Percentiles rank a stretch among this genome's conserved stretches.
These are phyloP conservation scores for Coemansia sp. DNA, from an alignment of 192 early-diverging fungal species.

Conservation along the genomic window DNA sequence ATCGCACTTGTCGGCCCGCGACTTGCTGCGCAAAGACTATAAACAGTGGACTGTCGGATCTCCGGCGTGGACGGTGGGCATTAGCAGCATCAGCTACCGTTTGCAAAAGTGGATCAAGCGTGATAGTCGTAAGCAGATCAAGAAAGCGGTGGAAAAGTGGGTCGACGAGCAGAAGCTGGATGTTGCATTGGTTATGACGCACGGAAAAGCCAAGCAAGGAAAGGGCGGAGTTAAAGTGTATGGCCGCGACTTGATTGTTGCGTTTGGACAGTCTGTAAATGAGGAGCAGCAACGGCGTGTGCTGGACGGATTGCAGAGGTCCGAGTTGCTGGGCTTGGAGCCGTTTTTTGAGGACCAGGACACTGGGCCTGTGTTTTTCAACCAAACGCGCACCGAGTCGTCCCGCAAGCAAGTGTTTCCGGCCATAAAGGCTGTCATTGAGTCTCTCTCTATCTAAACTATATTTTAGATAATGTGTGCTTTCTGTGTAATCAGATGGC, in stretches of 20 bases:
- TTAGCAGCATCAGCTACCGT: conserved; percentile 45
- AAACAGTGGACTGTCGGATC: conserved; percentile 47
- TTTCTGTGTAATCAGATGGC: too few species aligned
- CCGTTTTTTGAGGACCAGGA: background rate
- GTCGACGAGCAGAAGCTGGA: conserved; percentile 25
- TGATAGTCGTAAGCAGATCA: conserved; percentile 22
- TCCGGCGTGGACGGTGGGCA: conserved; percentile 28
- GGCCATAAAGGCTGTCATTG: conserved; percentile 26
- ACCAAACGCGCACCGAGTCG: conserved; percentile 23
- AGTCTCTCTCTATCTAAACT: conserved; percentile 3
- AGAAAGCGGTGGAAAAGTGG: conserved; percentile 24
- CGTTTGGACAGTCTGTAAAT: background rate
- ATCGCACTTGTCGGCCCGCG: conserved; percentile 28
- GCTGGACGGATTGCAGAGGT: background rate
- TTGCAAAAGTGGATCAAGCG: conserved; percentile 52
- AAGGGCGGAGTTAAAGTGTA: conserved; percentile 22
- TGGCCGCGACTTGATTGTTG: conserved; percentile 39
- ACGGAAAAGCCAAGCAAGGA: conserved; percentile 31
- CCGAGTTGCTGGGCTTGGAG: conserved; percentile 11
- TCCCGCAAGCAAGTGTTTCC: conserved; percentile 53
- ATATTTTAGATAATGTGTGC: too few species aligned
- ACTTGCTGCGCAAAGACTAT: conserved; percentile 55
- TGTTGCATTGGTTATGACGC: conserved; percentile 46
- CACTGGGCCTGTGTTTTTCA: conserved; percentile 3
- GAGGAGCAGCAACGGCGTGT: background rate